Conservation (phyloP, 805 yeast species). For the Wickerhamomyces ciferrii region DNA sequence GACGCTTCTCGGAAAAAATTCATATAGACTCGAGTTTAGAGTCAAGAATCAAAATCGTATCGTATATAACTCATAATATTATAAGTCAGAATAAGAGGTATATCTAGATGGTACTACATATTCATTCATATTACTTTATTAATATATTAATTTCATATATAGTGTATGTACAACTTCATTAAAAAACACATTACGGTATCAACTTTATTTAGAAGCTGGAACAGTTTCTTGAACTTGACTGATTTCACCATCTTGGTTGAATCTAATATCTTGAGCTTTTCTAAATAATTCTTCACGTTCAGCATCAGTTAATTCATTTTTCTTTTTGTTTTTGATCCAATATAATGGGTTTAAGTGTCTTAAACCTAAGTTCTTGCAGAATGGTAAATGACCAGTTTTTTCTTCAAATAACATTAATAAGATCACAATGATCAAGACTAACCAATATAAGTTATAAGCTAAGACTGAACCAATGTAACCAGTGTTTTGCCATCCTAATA, state of each 20-base stretch:
- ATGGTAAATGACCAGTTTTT: slow-evolving; percentile 76
- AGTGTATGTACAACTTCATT: background rate
- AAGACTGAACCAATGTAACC: slow-evolving; percentile 92
- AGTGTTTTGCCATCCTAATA: slow-evolving; percentile 96
- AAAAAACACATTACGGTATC: background rate
- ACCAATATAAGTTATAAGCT: slow-evolving; percentile 88
- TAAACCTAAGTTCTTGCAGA: slow-evolving; percentile 42
- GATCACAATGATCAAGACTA: slow-evolving; percentile 51
- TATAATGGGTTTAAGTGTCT: slow-evolving; percentile 66
- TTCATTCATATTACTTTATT: background rate
- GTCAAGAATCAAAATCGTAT: too few species aligned
- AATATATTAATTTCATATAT: background rate
- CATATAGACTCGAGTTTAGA: too few species aligned
- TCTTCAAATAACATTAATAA: slow-evolving; percentile 75
- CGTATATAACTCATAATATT: too few species aligned
- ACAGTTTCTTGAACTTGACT: slow-evolving; percentile 3
- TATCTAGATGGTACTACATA: too few species aligned
- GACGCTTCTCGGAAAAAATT: background rate
- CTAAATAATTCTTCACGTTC: slow-evolving; percentile 50
- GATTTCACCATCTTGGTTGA: slow-evolving; percentile 29
- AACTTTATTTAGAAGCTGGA: background rate
- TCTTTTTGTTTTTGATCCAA: slow-evolving; percentile 64
- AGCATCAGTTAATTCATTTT: slow-evolving; percentile 45
- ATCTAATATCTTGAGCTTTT: slow-evolving; percentile 32
- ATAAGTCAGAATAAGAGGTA: too few species aligned